Conservation (phyloP, 768 basidiomycete genomes). For the Mycena pura region DNA sequence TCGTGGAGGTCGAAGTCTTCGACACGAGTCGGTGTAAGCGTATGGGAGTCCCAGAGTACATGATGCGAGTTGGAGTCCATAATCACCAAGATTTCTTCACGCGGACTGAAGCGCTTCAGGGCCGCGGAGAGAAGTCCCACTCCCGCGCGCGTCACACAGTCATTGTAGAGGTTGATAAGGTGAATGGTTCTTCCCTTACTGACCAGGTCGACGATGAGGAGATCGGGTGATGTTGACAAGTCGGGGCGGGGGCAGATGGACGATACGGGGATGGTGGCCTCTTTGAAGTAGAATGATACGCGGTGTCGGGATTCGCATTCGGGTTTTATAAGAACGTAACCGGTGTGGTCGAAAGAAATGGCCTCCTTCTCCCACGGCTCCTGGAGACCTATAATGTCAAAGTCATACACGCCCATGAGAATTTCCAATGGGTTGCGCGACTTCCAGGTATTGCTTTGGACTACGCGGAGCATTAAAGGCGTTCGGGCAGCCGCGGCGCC, state of each 20-base stretch:
- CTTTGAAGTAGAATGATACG: neutral
- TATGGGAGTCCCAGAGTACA: too few species aligned
- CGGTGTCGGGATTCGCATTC: neutral
- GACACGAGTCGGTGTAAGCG: too few species aligned
- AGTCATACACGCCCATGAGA: neutral
- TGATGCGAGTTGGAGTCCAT: too few species aligned
- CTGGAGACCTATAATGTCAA: neutral
- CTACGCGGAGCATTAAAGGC: neutral
- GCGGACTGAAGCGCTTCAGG: too few species aligned
- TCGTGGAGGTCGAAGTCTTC: too few species aligned
- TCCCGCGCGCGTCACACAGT: neutral
- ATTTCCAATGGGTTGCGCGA: neutral
- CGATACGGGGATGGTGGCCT: neutral
- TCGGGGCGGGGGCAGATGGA: neutral
- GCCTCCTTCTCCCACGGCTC: neutral
- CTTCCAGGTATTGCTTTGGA: neutral
- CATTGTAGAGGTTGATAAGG: neutral
- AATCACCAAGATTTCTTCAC: too few species aligned
- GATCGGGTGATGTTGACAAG: neutral
- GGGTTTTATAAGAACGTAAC: neutral
- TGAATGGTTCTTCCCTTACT: neutral
- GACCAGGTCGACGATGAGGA: neutral
- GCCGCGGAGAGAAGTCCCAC: neutral
- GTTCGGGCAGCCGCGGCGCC: slow-evolving; percentile 10
- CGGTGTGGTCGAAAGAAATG: neutral